These are phyloP conservation scores for Yamadazyma jaroonii DNA, from an alignment of 1,139 yeast genomes.

Conservation along the genomic window DNA sequence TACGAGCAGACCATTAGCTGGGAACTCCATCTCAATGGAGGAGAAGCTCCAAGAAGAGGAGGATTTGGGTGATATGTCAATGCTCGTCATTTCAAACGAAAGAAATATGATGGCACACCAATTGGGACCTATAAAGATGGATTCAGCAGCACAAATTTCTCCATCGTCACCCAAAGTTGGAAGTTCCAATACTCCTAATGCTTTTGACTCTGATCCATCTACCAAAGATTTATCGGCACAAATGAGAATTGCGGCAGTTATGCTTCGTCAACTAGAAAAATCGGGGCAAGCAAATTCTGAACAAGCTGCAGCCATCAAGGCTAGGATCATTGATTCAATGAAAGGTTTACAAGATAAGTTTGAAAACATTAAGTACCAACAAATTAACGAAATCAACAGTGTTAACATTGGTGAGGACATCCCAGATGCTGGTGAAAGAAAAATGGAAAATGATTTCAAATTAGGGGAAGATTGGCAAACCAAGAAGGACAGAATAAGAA, in stretches of 20 bases:
- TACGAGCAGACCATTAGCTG: too few species aligned
- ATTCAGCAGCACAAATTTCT: neutral
- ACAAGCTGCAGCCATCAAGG: constrained; percentile 71
- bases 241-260: constrained; percentile 93
- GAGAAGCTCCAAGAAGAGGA: constrained; percentile 33
- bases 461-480: constrained; percentile 92
- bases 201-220: constrained; percentile 1
- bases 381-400: constrained; percentile 47
- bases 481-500: constrained; percentile 75
- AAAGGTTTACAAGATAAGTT: constrained; percentile 72
- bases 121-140: constrained; percentile 9
- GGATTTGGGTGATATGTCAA: constrained; percentile 56
- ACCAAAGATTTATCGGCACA: constrained; percentile 62
- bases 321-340: constrained; percentile 84
- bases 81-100: constrained; percentile 30
- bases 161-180: neutral
- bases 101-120: constrained; percentile 14
- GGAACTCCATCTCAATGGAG: too few species aligned
- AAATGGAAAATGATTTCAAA: constrained; percentile 85
- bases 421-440: constrained; percentile 78
- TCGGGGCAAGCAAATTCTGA: constrained; percentile 66
- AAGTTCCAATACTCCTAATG: neutral
- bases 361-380: constrained; percentile 48
- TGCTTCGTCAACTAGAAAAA: constrained; percentile 84
- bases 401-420: constrained; percentile 12